A percentile compares a stretch with the other conserved stretches of the same genome.
These are phyloP conservation scores for Antarctomyces pellizariae DNA, from an alignment of 495 filamentous ascomycete species.

Conservation along the genomic window DNA sequence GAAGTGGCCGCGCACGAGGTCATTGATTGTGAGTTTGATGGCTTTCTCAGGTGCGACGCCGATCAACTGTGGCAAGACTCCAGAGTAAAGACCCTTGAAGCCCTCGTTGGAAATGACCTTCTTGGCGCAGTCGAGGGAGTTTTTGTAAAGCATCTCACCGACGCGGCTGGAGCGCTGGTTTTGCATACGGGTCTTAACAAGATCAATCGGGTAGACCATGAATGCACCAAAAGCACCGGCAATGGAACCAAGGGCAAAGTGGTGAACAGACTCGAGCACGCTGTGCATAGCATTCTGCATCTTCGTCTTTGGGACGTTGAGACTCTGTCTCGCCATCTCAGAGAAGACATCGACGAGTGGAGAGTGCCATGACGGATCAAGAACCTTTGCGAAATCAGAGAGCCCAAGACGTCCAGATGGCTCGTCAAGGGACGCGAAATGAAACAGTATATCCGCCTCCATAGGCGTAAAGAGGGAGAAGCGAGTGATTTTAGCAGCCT, in stretches of 20 bases:
- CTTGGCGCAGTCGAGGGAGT: slow-evolving; percentile 75
- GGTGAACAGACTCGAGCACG: slow-evolving; percentile 58
- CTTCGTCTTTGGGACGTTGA: slow-evolving; percentile 24
- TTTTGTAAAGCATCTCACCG: slow-evolving; percentile 81
- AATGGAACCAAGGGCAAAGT: slow-evolving; percentile 68
- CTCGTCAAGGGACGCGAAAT: slow-evolving; percentile 84
- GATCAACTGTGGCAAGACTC: slow-evolving; percentile 81
- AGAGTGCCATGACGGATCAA: slow-evolving; percentile 75
- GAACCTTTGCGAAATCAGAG: slow-evolving; percentile 75
- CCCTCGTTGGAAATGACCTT: slow-evolving; percentile 92
- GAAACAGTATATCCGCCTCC: slow-evolving; percentile 97
- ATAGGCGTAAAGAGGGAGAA: slow-evolving; percentile 93
- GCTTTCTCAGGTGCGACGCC: slow-evolving; percentile 97
- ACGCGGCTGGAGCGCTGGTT: slow-evolving; percentile 69
- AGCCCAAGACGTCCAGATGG: slow-evolving; percentile 65
- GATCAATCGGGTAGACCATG: slow-evolving; percentile 96
- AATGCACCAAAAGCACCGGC: slow-evolving; percentile 95
- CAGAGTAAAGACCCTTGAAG: slow-evolving; percentile 72
- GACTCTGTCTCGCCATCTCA: slow-evolving; percentile 20
- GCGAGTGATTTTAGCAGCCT: slow-evolving; percentile 68
- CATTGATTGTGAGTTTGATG: slow-evolving; percentile 96
- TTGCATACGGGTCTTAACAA: slow-evolving; percentile 97
- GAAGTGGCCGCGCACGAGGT: slow-evolving; percentile 58
- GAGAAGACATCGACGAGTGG: slow-evolving; percentile 17
- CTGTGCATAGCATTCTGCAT: slow-evolving; percentile 27